Base-by-base conservation (phyloP, 2,329 filamentous ascomycete species). In the Colletotrichum camelliae region DNA sequence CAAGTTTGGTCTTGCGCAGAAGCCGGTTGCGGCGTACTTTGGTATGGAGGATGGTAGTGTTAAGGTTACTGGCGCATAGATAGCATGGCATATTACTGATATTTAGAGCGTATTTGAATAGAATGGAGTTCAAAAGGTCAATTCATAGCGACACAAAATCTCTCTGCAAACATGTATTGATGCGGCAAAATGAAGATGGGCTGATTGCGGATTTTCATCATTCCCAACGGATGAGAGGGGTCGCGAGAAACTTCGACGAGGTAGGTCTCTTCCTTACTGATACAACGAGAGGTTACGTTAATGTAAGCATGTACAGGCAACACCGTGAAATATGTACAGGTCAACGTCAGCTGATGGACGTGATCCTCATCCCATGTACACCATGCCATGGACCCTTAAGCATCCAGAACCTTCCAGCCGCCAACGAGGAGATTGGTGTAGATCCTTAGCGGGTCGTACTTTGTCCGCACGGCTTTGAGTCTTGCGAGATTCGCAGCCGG, bases 1-100 rank as follows among this genome's bases (percentile, higher is more conserved):
- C 74, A 89, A 92, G 78, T 87, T 89, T 70, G 86, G 92, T 64
- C 93, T 94, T 64, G 96, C 95, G 1, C 95, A 98, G 87, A 98
- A 96, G 86, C 97, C 97, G 0, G 90, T 98, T 15, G 96, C 96
- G 33, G 96, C 95, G 29, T 99, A 98, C 87, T 99, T 98, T 85
- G 97, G 97, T 43, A 94, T 97, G 92, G 91, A 94, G 60, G 94
- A 95, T 81, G 94, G 94, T 5, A 88, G 87, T 13, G 93, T 94
- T 16, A 86, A 93, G 80, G 87, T 93, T 67, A 37, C 77, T 33
- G 60, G 64, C 64, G 65, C 74, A 33, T 75, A 70, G 33, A 5
- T 21, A 31, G 31, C 27, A 62, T 52, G n/a, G 43, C 43, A 52
- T 52, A 52, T 52, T 52, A 21, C 6, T 52, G 43, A 21, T 52